A percentile compares a stretch with the other conserved stretches of the same genome.
These are phyloP conservation scores for Luffa aegyptiaca DNA, from an alignment of 306 rosid species.

Conservation along the genomic window DNA sequence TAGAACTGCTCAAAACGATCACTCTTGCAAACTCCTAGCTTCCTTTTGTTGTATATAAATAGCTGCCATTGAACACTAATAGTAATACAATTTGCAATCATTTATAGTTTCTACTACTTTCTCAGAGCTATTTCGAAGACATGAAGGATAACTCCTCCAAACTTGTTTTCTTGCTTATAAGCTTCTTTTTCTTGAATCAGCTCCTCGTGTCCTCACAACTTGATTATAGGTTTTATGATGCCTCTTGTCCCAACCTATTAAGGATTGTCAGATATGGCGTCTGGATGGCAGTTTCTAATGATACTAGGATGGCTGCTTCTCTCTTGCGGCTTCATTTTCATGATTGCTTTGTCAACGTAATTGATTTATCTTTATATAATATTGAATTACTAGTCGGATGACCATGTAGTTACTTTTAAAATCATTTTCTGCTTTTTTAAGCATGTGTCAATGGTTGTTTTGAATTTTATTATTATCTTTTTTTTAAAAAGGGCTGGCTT, in stretches of 20 bases:
- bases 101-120: background rate
- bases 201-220: constrained; percentile 53
- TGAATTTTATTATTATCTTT: too few relatives aligned
- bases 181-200: constrained; percentile 24
- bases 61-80: background rate
- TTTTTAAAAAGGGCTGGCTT: background rate
- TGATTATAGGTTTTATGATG: constrained; percentile 50
- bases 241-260: constrained; percentile 51
- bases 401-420: background rate
- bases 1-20: background rate
- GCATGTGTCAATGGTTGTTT: background rate
- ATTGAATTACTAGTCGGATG: background rate
- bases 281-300: constrained; percentile 56
- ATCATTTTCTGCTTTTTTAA: background rate
- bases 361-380: background rate
- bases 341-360: constrained; percentile 77
- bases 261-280: constrained; percentile 45
- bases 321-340: constrained; percentile 95
- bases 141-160: constrained; percentile 16
- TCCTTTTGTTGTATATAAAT: background rate
- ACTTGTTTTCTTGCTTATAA: constrained; percentile 25
- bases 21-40: background rate
- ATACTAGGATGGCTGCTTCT: constrained; percentile 80
- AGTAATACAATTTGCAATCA: background rate
- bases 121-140: background rate